These are phyloP conservation scores for Cytospora piceicola DNA, from an alignment of 2,329 filamentous ascomycete species.

Conservation along the genomic window DNA sequence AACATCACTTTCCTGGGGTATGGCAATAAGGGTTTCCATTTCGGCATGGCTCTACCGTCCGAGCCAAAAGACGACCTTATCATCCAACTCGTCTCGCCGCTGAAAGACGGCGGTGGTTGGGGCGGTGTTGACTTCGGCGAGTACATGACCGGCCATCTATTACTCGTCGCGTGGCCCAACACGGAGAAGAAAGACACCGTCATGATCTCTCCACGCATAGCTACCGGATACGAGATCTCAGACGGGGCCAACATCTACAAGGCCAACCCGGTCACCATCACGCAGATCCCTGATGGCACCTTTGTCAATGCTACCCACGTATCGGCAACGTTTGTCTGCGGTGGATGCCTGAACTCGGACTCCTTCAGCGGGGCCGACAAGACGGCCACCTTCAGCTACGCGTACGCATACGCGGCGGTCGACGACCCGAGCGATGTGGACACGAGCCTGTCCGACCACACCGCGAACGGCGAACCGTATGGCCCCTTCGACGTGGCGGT, in stretches of 20 bases:
- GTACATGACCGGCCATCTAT: slow-evolving; percentile 38
- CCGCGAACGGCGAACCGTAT: slow-evolving; percentile 29
- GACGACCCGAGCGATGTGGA: slow-evolving; percentile 24
- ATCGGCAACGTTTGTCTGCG: slow-evolving; percentile 59
- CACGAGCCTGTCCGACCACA: slow-evolving; percentile 29
- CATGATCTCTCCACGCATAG: slow-evolving; percentile 37
- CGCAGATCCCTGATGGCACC: slow-evolving; percentile 54
- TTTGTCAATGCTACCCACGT: slow-evolving; percentile 57
- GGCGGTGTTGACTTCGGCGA: slow-evolving; percentile 29
- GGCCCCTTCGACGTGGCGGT: slow-evolving; percentile 27
- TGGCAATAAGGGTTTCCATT: slow-evolving; percentile 25
- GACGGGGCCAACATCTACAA: slow-evolving; percentile 48
- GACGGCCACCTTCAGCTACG: slow-evolving; percentile 28
- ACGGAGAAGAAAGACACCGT: slow-evolving; percentile 42
- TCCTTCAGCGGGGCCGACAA: slow-evolving; percentile 24
- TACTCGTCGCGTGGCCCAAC: slow-evolving; percentile 55
- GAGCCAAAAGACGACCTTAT: slow-evolving; percentile 28
- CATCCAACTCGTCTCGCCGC: slow-evolving; percentile 30
- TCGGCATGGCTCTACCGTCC: slow-evolving; percentile 30
- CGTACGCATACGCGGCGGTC: slow-evolving; percentile 28
- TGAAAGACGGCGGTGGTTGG: slow-evolving; percentile 29
- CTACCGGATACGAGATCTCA: slow-evolving; percentile 43
- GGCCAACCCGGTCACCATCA: slow-evolving; percentile 45
- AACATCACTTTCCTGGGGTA: slow-evolving; percentile 30
- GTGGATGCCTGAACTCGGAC: slow-evolving; percentile 46